Evolutionary conservation across 2,329 filamentous ascomycete species (phyloP).

Genomic region (Cladosporium colombiae): DNA sequence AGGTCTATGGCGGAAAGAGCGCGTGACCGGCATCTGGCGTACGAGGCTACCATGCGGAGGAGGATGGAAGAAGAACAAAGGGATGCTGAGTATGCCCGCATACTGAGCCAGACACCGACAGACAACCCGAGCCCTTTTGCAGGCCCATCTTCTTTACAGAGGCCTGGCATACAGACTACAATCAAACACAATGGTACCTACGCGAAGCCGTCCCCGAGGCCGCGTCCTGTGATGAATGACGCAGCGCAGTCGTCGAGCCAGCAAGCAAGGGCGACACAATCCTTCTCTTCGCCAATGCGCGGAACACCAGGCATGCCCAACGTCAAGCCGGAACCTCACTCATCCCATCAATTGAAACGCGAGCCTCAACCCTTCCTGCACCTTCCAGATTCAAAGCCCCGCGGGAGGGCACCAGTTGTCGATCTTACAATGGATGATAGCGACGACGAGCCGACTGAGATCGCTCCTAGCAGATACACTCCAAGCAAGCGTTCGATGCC

Average conservation of each 20-base stretch:
- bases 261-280: neutral
- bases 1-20: conserved; percentile 17
- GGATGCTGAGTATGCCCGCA: conserved; percentile 32
- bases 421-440: conserved; percentile 37
- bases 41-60: conserved; percentile 22
- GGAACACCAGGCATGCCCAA: neutral
- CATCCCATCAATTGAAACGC: neutral
- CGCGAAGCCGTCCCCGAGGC: conserved; percentile 25
- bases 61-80: conserved; percentile 24
- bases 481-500: conserved; percentile 23
- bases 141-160: conserved; percentile 27
- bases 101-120: conserved; percentile 28
- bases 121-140: conserved; percentile 12
- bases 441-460: conserved; percentile 34
- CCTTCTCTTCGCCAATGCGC: neutral
- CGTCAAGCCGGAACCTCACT: neutral
- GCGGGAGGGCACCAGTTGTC: conserved; percentile 25
- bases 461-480: conserved; percentile 28
- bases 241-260: neutral
- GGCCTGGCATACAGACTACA: conserved; percentile 33
- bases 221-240: conserved; percentile 13
- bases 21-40: conserved; percentile 20
- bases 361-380: neutral
- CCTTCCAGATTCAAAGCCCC: neutral
- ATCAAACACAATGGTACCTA: conserved; percentile 32